Conservation (phyloP, 805 yeast species). For the Saccharomycopsis sp. region DNA sequence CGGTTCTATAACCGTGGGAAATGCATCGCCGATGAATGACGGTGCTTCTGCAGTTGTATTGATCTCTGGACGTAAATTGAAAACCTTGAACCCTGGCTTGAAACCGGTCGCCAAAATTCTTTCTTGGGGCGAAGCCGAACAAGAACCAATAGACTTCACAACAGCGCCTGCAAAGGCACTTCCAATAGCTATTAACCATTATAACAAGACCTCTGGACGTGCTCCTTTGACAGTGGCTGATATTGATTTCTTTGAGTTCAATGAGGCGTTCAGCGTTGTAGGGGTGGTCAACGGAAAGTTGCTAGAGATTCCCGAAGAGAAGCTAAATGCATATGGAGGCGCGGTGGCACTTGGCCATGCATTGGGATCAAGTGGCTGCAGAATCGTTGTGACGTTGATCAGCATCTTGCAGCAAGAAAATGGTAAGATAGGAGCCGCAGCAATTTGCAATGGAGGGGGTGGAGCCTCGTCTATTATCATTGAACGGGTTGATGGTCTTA, state of each 20-base stretch:
- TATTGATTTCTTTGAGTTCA: constrained; percentile 88
- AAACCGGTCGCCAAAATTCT: constrained; percentile 82
- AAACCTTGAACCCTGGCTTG: constrained; percentile 58
- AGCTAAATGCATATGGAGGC: constrained; percentile 88
- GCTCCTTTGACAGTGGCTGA: constrained; percentile 49
- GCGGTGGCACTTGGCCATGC: constrained; percentile 96
- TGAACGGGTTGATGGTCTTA: constrained; percentile 42
- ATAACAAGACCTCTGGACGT: constrained; percentile 42
- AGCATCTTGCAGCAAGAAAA: constrained; percentile 77
- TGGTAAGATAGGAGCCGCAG: constrained; percentile 88
- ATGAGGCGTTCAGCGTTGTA: constrained; percentile 96
- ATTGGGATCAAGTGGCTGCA: constrained; percentile 91
- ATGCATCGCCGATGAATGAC: constrained; percentile 92
- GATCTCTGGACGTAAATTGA: constrained; percentile 75
- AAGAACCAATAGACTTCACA: constrained; percentile 89
- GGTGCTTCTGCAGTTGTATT: constrained; percentile 95
- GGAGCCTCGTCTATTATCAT: constrained; percentile 93
- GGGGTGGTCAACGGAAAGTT: constrained; percentile 83
- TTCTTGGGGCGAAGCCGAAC: constrained; percentile 99
- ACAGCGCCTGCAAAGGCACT: constrained; percentile 92
- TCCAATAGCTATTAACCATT: constrained; percentile 90
- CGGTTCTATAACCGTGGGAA: constrained; percentile 95
- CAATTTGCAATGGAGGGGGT: constrained; percentile 98
- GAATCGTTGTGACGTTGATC: constrained; percentile 80
- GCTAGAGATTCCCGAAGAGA: constrained; percentile 52